Evolutionary conservation across 306 rosid genomes (phyloP).

Genomic region (Arachis stenosperma): DNA sequence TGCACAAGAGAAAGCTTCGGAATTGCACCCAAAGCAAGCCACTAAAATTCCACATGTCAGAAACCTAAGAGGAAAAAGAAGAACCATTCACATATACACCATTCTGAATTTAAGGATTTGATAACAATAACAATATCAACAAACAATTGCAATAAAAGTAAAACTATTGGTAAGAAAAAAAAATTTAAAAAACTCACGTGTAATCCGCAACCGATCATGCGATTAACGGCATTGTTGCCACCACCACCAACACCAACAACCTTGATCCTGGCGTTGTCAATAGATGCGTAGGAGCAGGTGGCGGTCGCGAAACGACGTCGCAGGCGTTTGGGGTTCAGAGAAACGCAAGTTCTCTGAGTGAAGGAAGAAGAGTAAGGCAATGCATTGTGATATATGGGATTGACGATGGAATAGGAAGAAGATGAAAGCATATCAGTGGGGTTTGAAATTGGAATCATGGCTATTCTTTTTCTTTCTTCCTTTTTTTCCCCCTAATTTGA

Average conservation of each 20-base stretch:
- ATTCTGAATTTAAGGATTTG: neutral
- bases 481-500: too few species aligned
- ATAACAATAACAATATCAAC: neutral
- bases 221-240: slow-evolving; percentile 93
- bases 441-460: slow-evolving; percentile 52
- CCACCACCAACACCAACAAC: slow-evolving; percentile 97
- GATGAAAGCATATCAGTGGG: slow-evolving; percentile 55
- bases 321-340: slow-evolving; percentile 42
- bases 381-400: slow-evolving; percentile 41
- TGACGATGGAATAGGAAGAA: slow-evolving; percentile 44
- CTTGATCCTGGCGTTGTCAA: slow-evolving; percentile 85
- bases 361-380: slow-evolving; percentile 36
- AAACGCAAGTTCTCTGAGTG: slow-evolving; percentile 28
- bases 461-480: slow-evolving; percentile 39
- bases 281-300: slow-evolving; percentile 59
- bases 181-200: slow-evolving; percentile 52
- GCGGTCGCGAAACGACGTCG: slow-evolving; percentile 41
- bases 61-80: neutral
- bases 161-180: neutral
- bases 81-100: neutral
- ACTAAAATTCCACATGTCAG: too few species aligned
- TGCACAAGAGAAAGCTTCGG: too few species aligned
- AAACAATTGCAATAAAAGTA: neutral
- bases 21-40: too few species aligned
- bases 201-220: slow-evolving; percentile 93